Evolutionary conservation across 2,329 filamentous ascomycete genomes (phyloP), one percentile per base, ranked within the genome.

Genomic region (Fusarium succisae): DNA sequence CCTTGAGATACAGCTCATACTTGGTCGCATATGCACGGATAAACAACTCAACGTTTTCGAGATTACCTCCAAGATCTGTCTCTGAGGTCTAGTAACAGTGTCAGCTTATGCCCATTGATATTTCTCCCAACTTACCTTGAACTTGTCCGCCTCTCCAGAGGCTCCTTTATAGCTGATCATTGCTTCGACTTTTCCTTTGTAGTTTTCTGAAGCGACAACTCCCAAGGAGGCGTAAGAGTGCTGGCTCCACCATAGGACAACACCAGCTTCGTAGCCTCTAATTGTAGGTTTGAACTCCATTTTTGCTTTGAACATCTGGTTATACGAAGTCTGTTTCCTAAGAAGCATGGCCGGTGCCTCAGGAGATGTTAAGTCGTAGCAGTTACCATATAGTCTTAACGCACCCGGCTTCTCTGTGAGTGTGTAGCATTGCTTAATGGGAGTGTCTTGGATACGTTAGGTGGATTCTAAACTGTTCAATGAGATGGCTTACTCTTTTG

Each of bases 171-270:
- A 59, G 3, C 53, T 44, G 1, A 71, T 43, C 24, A 37, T 72
- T 2, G 64, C 18, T 5, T 30, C 15, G 1, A 73, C 7, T 3
- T 62, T 50, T 4, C 51, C 73, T 35, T 58, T 22, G 0, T 60
- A 50, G 1, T 60, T 50, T 2, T 48, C 45, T 20, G 22, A 39
- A 48, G 77, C 76, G 9, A 73, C 63, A 4, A 78, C 60, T 6
- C 77, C 76, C 3, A 83, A 48, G 1, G 80, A 76, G 12, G 80
- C 79, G 45, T 82, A 81, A 0, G 83, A 83, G 61, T 80, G 83
- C 14, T 87, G 85, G 51, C 85, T 89, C 86, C 87, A 89, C 84
- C 86, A 90, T 0, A 90, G 76, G 0, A 86, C 86, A 1, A 86
- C 80, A 1, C 89, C 88, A 1, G 88, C 88, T 79, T 90, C 88